Conservation (phyloP, 495 filamentous ascomycete species). For the Penicillium maclennaniae region DNA sequence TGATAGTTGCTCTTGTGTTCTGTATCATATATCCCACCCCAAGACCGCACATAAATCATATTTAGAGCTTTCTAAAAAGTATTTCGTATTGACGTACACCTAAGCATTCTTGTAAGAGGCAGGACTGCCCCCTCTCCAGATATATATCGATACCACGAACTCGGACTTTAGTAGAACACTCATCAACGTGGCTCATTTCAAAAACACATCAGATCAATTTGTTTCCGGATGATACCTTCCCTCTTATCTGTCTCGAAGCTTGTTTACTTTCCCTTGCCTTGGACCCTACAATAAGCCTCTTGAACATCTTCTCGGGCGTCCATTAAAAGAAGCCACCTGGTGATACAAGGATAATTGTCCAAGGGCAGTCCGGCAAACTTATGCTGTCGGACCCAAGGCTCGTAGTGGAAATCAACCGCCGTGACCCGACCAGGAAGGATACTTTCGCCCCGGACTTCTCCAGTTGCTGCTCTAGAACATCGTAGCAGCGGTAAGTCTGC, state of each 20-base stretch:
- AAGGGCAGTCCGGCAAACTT: slow-evolving; percentile 39
- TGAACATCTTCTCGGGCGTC: slow-evolving; percentile 25
- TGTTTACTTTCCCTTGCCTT: slow-evolving; percentile 1
- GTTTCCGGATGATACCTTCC: no score
- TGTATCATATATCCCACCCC: no score
- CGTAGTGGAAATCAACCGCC: slow-evolving; percentile 43
- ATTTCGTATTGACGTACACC: no score
- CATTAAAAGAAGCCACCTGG: slow-evolving; percentile 26
- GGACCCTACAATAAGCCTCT: slow-evolving; percentile 26
- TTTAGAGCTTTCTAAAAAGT: no score
- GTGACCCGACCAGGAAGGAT: slow-evolving; percentile 33
- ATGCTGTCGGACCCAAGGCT: slow-evolving; percentile 42
- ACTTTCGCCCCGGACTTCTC: slow-evolving; percentile 35
- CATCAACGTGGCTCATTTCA: no score
- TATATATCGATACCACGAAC: no score
- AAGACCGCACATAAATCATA: no score
- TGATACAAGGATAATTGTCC: slow-evolving; percentile 34
- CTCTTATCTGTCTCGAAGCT: neutral
- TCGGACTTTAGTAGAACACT: no score
- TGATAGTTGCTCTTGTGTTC: no score
- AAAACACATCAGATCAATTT: no score
- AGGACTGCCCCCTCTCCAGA: no score
- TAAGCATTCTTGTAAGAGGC: no score
- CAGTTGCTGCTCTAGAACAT: slow-evolving; percentile 41
- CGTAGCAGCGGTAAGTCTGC: slow-evolving; percentile 38